Percentiles rank a stretch among this genome's conserved stretches.
These are phyloP conservation scores for Amanita rubescens DNA, from an alignment of 768 basidiomycete genomes.

Conservation along the genomic window DNA sequence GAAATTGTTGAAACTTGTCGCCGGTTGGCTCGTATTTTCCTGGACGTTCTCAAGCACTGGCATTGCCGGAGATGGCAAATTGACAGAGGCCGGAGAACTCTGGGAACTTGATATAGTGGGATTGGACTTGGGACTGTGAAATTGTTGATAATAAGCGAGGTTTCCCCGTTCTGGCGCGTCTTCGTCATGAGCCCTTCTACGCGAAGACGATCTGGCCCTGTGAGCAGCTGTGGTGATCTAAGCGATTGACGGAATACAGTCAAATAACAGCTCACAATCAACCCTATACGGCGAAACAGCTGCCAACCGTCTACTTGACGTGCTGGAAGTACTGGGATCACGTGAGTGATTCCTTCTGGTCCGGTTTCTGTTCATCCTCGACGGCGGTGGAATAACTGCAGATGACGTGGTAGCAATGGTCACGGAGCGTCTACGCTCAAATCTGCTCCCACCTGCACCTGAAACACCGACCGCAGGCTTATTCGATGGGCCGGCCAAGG, in stretches of 20 bases:
- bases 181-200: constrained; percentile 67
- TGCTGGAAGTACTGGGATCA: constrained; percentile 36
- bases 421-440: constrained; percentile 50
- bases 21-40: constrained; percentile 51
- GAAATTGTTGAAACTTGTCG: constrained; percentile 38
- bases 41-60: constrained; percentile 39
- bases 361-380: constrained; percentile 40
- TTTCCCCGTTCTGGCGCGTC: constrained; percentile 40
- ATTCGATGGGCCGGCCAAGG: constrained; percentile 18
- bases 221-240: constrained; percentile 38
- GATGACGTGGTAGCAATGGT: constrained; percentile 39
- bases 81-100: constrained; percentile 69
- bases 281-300: constrained; percentile 60
- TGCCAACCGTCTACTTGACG: constrained; percentile 42
- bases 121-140: constrained; percentile 44
- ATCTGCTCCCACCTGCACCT: constrained; percentile 18
- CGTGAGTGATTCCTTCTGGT: constrained; percentile 52
- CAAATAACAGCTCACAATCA: constrained; percentile 40
- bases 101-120: constrained; percentile 48
- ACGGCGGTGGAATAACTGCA: constrained; percentile 25
- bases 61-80: constrained; percentile 64
- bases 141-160: constrained; percentile 43
- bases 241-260: constrained; percentile 3
- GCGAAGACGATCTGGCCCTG: constrained; percentile 69
- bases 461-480: constrained; percentile 24